Evolutionary conservation across 2,329 filamentous ascomycete genomes (phyloP).

Genomic region (Chaetomiaceae sp.): DNA sequence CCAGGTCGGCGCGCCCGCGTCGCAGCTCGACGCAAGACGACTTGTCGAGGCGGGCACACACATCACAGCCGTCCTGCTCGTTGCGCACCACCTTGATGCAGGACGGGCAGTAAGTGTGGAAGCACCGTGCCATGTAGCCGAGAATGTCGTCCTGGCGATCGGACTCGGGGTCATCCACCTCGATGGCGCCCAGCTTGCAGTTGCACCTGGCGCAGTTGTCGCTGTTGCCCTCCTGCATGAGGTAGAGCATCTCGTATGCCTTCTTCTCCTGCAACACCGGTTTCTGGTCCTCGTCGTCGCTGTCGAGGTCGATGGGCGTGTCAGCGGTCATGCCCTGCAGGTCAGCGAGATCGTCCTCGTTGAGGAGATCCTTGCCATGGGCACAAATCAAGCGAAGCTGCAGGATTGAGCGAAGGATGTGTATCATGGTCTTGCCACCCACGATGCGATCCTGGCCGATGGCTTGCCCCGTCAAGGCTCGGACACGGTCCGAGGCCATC

Average conservation of each 20-base stretch:
- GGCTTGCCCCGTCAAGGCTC: slow-evolving; percentile 60
- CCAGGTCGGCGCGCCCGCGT: slow-evolving; percentile 53
- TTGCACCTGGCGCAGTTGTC: slow-evolving; percentile 70
- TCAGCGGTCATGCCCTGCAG: slow-evolving; percentile 78
- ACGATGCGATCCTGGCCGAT: slow-evolving; percentile 57
- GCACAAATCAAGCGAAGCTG: slow-evolving; percentile 87
- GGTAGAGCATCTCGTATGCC: slow-evolving; percentile 78
- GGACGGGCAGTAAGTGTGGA: slow-evolving; percentile 73
- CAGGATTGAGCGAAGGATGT: slow-evolving; percentile 87
- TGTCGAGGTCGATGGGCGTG: slow-evolving; percentile 84
- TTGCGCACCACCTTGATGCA: slow-evolving; percentile 63
- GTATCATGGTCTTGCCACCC: slow-evolving; percentile 84
- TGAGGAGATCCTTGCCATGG: slow-evolving; percentile 87
- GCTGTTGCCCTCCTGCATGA: slow-evolving; percentile 77
- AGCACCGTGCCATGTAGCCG: slow-evolving; percentile 81
- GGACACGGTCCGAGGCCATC: slow-evolving; percentile 75
- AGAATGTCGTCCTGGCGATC: slow-evolving; percentile 62
- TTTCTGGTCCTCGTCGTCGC: slow-evolving; percentile 61
- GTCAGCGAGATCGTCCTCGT: slow-evolving; percentile 73
- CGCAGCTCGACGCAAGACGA: slow-evolving; percentile 65
- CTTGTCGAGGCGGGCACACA: slow-evolving; percentile 30
- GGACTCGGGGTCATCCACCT: slow-evolving; percentile 52
- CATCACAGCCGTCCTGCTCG: slow-evolving; percentile 30
- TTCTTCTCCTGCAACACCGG: slow-evolving; percentile 61
- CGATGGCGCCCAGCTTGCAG: slow-evolving; percentile 55